Conservation (phyloP, 2,329 filamentous ascomycete species). For the Lasiodiplodia gonubiensis region DNA sequence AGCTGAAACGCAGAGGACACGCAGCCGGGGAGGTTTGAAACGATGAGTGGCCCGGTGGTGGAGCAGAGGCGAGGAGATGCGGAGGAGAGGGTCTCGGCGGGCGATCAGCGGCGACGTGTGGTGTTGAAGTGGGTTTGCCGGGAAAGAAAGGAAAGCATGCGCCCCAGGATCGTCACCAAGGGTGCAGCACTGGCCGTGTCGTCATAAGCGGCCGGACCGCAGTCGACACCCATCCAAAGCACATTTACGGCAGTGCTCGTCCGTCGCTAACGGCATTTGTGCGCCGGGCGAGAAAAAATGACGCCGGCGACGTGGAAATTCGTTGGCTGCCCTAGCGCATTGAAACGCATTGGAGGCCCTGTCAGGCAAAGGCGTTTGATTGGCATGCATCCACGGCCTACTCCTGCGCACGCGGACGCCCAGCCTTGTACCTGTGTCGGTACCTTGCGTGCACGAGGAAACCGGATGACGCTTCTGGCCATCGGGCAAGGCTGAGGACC, state of each 20-base stretch:
- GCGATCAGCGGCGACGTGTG: conserved; percentile 27
- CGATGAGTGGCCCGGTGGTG: not conserved
- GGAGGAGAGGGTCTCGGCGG: conserved; percentile 24
- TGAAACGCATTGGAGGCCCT: conserved; percentile 15
- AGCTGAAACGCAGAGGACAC: conserved; percentile 21
- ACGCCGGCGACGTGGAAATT: conserved; percentile 7
- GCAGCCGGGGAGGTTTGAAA: conserved; percentile 7
- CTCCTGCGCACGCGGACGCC: not conserved
- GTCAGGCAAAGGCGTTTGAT: not conserved
- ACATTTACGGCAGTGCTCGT: conserved; percentile 15
- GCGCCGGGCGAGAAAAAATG: conserved; percentile 12
- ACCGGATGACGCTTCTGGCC: not conserved
- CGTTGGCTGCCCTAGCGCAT: conserved; percentile 1
- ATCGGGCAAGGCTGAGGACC: conserved; percentile 10
- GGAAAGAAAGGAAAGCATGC: conserved; percentile 14
- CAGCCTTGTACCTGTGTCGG: not conserved
- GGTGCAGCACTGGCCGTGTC: conserved; percentile 22
- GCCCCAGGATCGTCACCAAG: conserved; percentile 23
- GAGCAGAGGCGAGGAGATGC: conserved; percentile 12
- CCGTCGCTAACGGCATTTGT: conserved; percentile 17
- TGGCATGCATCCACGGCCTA: conserved; percentile 11
- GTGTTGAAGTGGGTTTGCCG: conserved; percentile 25
- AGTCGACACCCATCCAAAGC: conserved; percentile 11
- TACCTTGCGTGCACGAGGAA: conserved; percentile 8
- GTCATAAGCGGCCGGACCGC: conserved; percentile 20